These are phyloP conservation scores for Leccinum variicolor DNA, from an alignment of 768 basidiomycete genomes.

Conservation along the genomic window DNA sequence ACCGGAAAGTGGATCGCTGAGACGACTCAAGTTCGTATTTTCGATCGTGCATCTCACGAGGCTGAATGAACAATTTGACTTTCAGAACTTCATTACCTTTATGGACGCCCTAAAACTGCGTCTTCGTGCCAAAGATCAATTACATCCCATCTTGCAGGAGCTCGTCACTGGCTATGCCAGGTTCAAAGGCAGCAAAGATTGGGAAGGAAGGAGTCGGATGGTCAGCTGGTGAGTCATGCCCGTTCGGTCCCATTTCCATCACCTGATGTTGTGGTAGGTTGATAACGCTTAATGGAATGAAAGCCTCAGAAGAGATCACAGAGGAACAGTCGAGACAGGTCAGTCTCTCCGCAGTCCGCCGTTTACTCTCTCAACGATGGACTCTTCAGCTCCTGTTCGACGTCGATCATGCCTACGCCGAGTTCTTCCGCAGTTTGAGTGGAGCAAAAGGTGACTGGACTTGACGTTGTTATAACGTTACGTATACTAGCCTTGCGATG, in stretches of 20 bases:
- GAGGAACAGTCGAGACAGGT: conserved; percentile 96
- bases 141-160: conserved; percentile 92
- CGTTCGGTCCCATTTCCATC: background rate
- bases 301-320: conserved; percentile 91
- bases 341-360: conserved; percentile 7
- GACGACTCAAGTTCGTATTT: conserved; percentile 76
- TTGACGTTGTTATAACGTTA: conserved; percentile 5
- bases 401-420: conserved; percentile 92
- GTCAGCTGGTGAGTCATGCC: conserved; percentile 71
- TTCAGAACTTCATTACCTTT: conserved; percentile 93
- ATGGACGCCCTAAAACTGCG: conserved; percentile 96
- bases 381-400: conserved; percentile 80
- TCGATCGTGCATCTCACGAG: background rate
- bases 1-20: conserved; percentile 97
- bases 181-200: conserved; percentile 93
- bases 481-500: background rate
- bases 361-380: background rate
- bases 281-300: conserved; percentile 95
- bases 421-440: conserved; percentile 80
- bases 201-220: conserved; percentile 91
- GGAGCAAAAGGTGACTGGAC: conserved; percentile 33
- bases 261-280: conserved; percentile 50
- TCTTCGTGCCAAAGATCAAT: conserved; percentile 93
- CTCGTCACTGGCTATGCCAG: conserved; percentile 92
- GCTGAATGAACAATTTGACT: background rate